A percentile compares a stretch with the other conserved stretches of the same genome.
Evolutionary conservation across 75 land plant genomes (phyloP).

Genomic region (Azolla pinnata): DNA sequence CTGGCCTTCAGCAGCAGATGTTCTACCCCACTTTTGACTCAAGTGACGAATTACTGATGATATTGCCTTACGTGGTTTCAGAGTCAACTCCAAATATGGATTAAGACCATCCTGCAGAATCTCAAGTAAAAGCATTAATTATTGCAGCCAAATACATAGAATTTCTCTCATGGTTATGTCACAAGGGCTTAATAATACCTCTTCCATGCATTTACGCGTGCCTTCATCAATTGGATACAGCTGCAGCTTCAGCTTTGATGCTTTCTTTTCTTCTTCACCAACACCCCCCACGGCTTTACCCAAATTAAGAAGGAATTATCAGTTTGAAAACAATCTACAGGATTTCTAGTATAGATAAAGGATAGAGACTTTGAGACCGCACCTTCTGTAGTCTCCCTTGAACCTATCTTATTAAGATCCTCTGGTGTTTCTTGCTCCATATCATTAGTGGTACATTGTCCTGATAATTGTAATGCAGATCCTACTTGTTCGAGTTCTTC

Average conservation of each 20-base stretch:
- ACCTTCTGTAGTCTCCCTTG: too few species aligned
- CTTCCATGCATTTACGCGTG: conserved; percentile 56
- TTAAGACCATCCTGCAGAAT: conserved; percentile 57
- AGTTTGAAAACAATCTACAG: too few species aligned
- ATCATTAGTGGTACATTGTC: neutral
- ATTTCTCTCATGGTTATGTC: neutral
- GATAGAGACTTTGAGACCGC: too few species aligned
- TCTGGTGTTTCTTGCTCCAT: neutral
- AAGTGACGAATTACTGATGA: conserved; percentile 70
- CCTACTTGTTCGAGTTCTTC: conserved; percentile 5
- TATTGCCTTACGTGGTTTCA: conserved; percentile 53
- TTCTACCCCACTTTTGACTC: conserved; percentile 61
- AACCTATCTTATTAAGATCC: neutral
- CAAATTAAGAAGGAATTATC: too few species aligned
- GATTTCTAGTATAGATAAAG: too few species aligned
- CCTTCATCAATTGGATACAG: conserved; percentile 69
- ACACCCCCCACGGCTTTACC: too few species aligned
- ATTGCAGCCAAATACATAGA: neutral
- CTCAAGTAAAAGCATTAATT: neutral
- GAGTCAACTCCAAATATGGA: conserved; percentile 65
- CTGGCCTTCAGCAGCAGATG: conserved; percentile 45
- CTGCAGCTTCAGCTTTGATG: conserved; percentile 58
- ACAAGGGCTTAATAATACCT: conserved; percentile 27
- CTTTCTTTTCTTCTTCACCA: neutral
- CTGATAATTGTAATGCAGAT: neutral